phyloP scores from a whole-genome alignment of 2,329 filamentous ascomycete species.

The Fusarium sp. region DNA sequence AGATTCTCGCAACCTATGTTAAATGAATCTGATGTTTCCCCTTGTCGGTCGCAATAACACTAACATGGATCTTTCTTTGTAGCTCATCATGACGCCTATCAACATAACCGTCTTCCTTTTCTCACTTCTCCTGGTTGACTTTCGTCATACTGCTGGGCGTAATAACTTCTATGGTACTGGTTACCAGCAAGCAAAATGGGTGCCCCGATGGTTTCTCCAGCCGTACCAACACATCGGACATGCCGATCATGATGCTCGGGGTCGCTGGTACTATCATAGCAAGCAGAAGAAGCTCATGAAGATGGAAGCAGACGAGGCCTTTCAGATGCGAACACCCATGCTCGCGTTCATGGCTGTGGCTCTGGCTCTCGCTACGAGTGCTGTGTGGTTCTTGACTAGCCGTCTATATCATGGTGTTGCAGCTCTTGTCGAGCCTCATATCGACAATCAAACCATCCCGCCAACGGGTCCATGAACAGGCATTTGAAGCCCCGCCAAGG shows the following conservation, averaged over 20 bases:
- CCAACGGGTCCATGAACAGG: conserved; percentile 13
- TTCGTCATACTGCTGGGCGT: conserved; percentile 66
- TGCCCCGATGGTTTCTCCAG: conserved; percentile 50
- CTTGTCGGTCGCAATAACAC: background rate
- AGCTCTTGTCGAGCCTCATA: conserved; percentile 20
- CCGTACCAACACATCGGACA: conserved; percentile 54
- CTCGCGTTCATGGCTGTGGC: conserved; percentile 61
- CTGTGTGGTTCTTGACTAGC: conserved; percentile 33
- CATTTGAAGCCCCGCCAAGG: background rate
- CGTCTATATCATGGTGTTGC: conserved; percentile 32
- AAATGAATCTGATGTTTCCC: background rate
- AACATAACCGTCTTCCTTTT: conserved; percentile 74
- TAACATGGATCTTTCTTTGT: conserved; percentile 48
- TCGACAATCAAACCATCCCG: conserved; percentile 21
- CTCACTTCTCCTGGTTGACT: conserved; percentile 74
- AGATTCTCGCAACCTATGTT: conserved; percentile 4
- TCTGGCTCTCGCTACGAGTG: conserved; percentile 21
- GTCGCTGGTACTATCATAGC: conserved; percentile 64
- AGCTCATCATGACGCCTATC: conserved; percentile 70
- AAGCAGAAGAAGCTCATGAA: conserved; percentile 72
- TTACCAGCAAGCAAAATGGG: conserved; percentile 47
- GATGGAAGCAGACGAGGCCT: conserved; percentile 73
- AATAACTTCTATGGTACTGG: conserved; percentile 53
- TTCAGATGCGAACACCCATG: conserved; percentile 69
- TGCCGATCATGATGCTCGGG: conserved; percentile 40